Conservation (phyloP, 768 basidiomycete genomes). For the Asterophora lycoperdoides region DNA sequence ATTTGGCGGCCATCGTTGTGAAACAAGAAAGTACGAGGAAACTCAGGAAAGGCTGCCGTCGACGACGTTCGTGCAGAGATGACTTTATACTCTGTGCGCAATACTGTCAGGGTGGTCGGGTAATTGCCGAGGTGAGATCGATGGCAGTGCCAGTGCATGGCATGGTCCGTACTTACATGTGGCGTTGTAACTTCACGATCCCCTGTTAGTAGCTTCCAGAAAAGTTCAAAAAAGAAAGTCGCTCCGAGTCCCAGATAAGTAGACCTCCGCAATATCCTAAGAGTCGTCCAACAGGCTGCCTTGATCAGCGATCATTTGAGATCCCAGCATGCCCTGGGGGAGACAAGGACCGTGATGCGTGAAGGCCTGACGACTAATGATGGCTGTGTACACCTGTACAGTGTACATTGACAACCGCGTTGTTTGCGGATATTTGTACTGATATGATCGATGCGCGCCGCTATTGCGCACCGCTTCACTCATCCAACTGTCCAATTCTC, state of each 20-base stretch:
- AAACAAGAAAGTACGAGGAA: neutral
- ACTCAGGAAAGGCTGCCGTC: too few species aligned
- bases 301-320: too few species aligned
- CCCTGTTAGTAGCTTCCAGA: too few species aligned
- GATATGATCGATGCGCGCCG: slow-evolving; percentile 15
- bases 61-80: neutral
- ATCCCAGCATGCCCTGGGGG: too few species aligned
- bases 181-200: too few species aligned
- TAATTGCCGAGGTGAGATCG: neutral
- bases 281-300: too few species aligned
- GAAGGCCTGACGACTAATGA: too few species aligned
- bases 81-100: neutral
- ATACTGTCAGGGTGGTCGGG: neutral
- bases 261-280: too few species aligned
- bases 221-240: too few species aligned
- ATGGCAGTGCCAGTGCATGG: slow-evolving; percentile 9
- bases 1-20: slow-evolving; percentile 33
- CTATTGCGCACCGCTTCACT: slow-evolving; percentile 6
- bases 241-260: too few species aligned
- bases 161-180: too few species aligned
- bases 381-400: neutral
- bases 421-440: slow-evolving; percentile 15
- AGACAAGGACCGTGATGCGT: too few species aligned
- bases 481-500: slow-evolving; percentile 1
- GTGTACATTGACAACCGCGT: slow-evolving; percentile 1